phyloP scores from a whole-genome alignment of 805 yeast species.

The Sugiyamaella floridensis region DNA sequence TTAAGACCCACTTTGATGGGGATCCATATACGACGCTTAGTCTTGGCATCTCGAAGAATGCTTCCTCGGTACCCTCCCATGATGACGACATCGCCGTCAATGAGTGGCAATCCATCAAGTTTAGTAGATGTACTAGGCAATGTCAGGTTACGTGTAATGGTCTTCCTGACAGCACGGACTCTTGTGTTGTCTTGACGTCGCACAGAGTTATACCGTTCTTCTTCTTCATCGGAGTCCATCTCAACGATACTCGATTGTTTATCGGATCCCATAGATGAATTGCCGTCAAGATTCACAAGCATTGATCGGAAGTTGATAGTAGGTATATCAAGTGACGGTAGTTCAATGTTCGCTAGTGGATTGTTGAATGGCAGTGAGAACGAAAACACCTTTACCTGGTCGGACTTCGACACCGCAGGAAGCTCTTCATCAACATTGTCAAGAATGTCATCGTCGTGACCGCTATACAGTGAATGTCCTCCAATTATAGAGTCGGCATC shows the following conservation, averaged over 20 bases:
- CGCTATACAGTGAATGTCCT: constrained; percentile 7
- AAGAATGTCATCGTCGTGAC: not conserved
- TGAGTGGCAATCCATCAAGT: constrained; percentile 29
- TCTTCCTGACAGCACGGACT: constrained; percentile 59
- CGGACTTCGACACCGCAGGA: constrained; percentile 1
- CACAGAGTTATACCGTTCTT: constrained; percentile 44
- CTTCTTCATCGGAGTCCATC: constrained; percentile 61
- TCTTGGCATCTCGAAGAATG: constrained; percentile 55
- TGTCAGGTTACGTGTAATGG: constrained; percentile 46
- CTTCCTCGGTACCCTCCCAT: constrained; percentile 90
- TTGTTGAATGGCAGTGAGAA: constrained; percentile 58
- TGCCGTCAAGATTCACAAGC: constrained; percentile 8
- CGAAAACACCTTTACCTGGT: constrained; percentile 15
- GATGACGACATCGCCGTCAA: constrained; percentile 73
- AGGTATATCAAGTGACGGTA: constrained; percentile 21
- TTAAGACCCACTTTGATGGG: constrained; percentile 81
- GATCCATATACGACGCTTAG: constrained; percentile 71
- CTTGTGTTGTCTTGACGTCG: constrained; percentile 57
- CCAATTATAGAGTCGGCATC: constrained; percentile 21
- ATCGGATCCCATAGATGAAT: constrained; percentile 4
- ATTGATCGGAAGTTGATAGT: constrained; percentile 9
- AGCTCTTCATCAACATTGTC: not conserved
- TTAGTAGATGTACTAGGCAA: constrained; percentile 20
- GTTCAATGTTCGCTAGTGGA: constrained; percentile 29
- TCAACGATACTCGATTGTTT: constrained; percentile 11